Base-by-base conservation (phyloP, 768 basidiomycete genomes). In the Suillus luteus region DNA sequence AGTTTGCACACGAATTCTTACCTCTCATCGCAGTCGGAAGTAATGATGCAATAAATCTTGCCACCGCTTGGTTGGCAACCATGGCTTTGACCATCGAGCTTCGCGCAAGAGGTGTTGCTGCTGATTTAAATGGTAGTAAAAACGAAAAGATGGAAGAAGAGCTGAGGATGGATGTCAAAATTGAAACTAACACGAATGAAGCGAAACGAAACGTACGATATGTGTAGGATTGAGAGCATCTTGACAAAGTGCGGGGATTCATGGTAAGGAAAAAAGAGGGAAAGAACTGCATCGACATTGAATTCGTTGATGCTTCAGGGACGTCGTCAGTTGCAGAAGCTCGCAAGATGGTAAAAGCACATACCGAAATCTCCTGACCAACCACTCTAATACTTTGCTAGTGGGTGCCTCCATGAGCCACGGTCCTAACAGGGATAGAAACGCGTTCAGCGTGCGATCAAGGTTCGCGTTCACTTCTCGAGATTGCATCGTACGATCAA, bases 231-330 rank as follows among this genome's bases (percentile, higher is more conserved):
- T 2, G 91, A 86, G 31, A 97, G 81, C 83, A 98, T 93, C 69
- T 97, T 96, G 10, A 90, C 84, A 75, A 99, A 99, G 73, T 98
- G 95, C 0, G 92, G 88, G 5, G 96, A 92, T 68, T 96, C 93
- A 70, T 99, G 95, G 72, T 96, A 98, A 0, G 97, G 97, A 37
- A 98, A 78, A 76, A 99, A 99, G 27, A 95, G 80, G 9, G 88
- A 77, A 7, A 99, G 81, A 33, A 95, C 72, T 27, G 84, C 82
- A 61, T 90, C 84, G 61, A 96, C 82, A 70, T 99, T 97, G 79
- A 98, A 95, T 73, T 99, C 95, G 71, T 98, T 85, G 33, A 98
- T 86, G 73, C 96, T 98, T 69, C 19, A 61, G 12, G 44, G 31
- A 46, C 3, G 33, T 67, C 57, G 46, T 58, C 14, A 52, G 63